Conservation (phyloP, 306 rosid genomes). For the Herpetospermum pedunculosum region DNA sequence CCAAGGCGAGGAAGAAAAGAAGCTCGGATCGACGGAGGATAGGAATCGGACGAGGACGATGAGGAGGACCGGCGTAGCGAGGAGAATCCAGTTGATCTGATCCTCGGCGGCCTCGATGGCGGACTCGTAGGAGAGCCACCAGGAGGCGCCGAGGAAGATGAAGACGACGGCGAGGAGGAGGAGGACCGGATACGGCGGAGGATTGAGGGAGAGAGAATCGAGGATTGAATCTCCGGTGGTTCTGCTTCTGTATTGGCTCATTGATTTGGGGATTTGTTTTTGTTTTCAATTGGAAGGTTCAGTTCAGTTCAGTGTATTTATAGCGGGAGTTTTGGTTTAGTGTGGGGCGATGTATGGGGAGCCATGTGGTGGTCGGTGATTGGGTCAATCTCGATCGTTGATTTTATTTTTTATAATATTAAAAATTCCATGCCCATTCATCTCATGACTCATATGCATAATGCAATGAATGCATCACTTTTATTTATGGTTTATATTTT, state of each 20-base stretch:
- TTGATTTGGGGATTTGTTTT: neutral
- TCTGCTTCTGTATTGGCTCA: conserved; percentile 16
- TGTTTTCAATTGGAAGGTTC: neutral
- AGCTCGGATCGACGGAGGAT: conserved; percentile 50
- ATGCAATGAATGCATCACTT: neutral
- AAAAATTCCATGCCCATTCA: neutral
- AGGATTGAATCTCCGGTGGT: conserved; percentile 34
- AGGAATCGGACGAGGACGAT: conserved; percentile 46
- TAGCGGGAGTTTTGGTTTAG: neutral
- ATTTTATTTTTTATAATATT: neutral
- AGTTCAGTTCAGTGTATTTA: neutral
- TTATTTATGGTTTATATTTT: too few relatives aligned
- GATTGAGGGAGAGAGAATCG: conserved; percentile 43
- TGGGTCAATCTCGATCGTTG: neutral
- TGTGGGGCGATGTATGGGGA: neutral
- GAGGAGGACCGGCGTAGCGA: conserved; percentile 39
- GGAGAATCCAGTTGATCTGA: conserved; percentile 41
- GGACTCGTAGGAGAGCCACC: conserved; percentile 52
- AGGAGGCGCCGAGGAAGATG: conserved; percentile 42
- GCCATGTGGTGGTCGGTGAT: neutral
- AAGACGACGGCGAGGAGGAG: conserved; percentile 41
- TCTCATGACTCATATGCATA: neutral
- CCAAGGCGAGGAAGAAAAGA: conserved; percentile 35
- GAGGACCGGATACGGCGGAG: conserved; percentile 67
- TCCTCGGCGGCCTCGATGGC: conserved; percentile 43